Percentiles rank a stretch among this genome's conserved stretches.
Evolutionary conservation across 2,329 filamentous ascomycete species (phyloP).

Genomic region (Pseudogymnoascus sp.): DNA sequence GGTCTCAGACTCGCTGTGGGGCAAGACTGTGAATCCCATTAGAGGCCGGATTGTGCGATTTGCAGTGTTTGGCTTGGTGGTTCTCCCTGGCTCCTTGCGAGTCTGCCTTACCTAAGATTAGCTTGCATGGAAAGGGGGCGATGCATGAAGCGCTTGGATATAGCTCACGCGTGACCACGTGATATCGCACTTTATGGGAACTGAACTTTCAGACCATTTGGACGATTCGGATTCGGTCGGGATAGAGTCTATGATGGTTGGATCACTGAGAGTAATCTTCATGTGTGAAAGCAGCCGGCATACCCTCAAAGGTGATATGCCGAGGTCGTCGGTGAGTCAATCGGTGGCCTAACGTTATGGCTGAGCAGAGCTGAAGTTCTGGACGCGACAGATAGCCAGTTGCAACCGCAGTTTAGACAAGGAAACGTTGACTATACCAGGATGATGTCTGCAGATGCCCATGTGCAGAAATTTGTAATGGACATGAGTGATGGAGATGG

Average conservation of each 20-base stretch:
- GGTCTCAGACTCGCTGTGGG: not conserved
- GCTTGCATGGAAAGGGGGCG: not conserved
- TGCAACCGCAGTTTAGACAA: conserved; percentile 7
- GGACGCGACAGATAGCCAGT: not conserved
- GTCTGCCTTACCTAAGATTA: conserved; percentile 9
- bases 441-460: not conserved
- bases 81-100: conserved; percentile 1
- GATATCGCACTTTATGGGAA: not conserved
- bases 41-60: not conserved
- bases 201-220: conserved; percentile 3
- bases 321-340: conserved; percentile 7
- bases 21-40: not conserved
- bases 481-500: not conserved
- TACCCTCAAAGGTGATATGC: not conserved
- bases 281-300: not conserved
- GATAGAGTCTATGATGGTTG: not conserved
- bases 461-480: not conserved
- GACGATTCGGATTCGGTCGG: not conserved
- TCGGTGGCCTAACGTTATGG: not conserved
- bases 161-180: not conserved
- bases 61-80: not conserved
- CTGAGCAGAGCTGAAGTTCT: conserved; percentile 9
- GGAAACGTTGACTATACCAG: conserved; percentile 2
- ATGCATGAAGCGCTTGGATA: not conserved
- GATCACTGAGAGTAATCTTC: not conserved